A percentile compares a stretch with the other conserved stretches of the same genome.
Conservation (phyloP, 2,329 filamentous ascomycete genomes). For the Pseudogymnoascus sp. region DNA sequence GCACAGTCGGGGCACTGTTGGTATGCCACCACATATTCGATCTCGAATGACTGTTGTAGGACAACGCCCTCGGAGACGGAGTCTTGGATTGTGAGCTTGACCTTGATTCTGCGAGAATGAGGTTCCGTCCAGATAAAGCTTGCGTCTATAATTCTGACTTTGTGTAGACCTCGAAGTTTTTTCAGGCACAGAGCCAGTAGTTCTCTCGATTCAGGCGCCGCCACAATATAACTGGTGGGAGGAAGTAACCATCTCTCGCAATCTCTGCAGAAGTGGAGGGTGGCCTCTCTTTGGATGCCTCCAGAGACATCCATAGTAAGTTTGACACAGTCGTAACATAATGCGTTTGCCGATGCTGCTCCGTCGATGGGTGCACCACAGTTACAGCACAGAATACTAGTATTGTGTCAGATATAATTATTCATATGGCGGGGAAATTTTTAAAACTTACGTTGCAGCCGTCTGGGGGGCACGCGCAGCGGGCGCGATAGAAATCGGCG, state of each 20-base stretch:
- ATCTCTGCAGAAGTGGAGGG: constrained; percentile 84
- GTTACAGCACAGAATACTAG: constrained; percentile 92
- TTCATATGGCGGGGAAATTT: constrained; percentile 14
- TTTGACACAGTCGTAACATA: constrained; percentile 95
- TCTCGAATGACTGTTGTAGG: constrained; percentile 91
- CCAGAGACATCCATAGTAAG: constrained; percentile 87
- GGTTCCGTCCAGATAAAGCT: constrained; percentile 98
- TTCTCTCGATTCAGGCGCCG: constrained; percentile 81
- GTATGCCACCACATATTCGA: constrained; percentile 81
- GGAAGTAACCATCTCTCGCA: constrained; percentile 92
- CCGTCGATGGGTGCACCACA: constrained; percentile 95
- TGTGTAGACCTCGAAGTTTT: constrained; percentile 77
- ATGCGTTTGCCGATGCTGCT: constrained; percentile 73
- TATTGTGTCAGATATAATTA: constrained; percentile 15
- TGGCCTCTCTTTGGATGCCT: constrained; percentile 85
- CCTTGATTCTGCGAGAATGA: constrained; percentile 83
- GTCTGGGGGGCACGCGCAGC: constrained; percentile 27
- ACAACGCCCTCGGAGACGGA: constrained; percentile 55
- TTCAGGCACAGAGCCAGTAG: constrained; percentile 85
- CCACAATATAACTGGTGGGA: constrained; percentile 78
- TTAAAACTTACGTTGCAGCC: constrained; percentile 46
- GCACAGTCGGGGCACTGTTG: constrained; percentile 93
- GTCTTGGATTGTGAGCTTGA: constrained; percentile 90
- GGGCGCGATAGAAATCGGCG: constrained; percentile 42
- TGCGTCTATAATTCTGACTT: constrained; percentile 91